Conservation (phyloP, 1,284 basidiomycete genomes). For the Sporisorium exsertum region DNA sequence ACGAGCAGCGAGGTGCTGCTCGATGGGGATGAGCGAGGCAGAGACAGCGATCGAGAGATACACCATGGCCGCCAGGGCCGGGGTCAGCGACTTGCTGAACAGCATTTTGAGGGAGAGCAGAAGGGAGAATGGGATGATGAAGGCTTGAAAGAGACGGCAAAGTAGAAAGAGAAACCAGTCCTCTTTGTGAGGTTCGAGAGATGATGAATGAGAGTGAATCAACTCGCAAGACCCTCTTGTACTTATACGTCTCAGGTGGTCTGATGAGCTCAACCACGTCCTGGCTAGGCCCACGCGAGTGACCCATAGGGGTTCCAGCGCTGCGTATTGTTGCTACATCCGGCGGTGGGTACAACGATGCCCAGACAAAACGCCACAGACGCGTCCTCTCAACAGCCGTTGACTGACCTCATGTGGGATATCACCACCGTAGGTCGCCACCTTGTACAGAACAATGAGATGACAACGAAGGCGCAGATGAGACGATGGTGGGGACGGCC, state of each 20-base stretch:
- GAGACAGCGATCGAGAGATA: slow-evolving; percentile 26
- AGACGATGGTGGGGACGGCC: not conserved
- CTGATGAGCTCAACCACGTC: not conserved
- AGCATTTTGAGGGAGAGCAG: slow-evolving; percentile 8
- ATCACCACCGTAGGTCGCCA: not conserved
- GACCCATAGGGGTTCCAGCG: not conserved
- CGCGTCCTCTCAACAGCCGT: not conserved
- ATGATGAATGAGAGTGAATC: not conserved
- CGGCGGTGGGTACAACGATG: not conserved
- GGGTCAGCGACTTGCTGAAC: slow-evolving; percentile 17
- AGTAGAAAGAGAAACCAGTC: not conserved
- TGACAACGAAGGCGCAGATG: not conserved
- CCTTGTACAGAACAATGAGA: not conserved
- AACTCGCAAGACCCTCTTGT: not conserved
- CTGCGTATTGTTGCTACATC: not conserved
- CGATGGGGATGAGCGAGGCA: slow-evolving; percentile 25
- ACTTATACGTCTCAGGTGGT: slow-evolving; percentile 1
- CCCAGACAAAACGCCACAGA: not conserved
- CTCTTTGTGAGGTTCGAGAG: not conserved
- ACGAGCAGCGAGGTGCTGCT: slow-evolving; percentile 23
- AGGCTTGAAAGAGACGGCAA: not conserved
- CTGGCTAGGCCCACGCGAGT: not conserved
- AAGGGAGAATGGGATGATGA: slow-evolving; percentile 1
- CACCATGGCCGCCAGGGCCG: slow-evolving; percentile 35
- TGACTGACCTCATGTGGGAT: not conserved